These are phyloP conservation scores for Cicer chorassanicum DNA, from an alignment of 306 rosid genomes.

Conservation along the genomic window DNA sequence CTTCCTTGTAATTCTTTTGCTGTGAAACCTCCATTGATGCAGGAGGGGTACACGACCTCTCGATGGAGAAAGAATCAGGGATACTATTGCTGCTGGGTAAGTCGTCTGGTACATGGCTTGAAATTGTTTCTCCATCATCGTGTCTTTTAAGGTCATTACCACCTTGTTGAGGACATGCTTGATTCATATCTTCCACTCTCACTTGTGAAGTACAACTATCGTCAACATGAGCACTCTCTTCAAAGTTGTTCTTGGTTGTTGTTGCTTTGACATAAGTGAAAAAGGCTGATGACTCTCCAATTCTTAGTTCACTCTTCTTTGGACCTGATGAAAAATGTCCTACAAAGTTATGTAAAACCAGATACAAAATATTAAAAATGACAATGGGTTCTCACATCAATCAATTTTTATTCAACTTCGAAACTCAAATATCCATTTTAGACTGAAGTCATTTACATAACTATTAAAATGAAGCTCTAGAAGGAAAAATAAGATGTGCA, in stretches of 20 bases:
- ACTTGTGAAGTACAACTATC: constrained; percentile 45
- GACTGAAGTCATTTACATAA: constrained; percentile 19
- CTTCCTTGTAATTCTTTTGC: constrained; percentile 60
- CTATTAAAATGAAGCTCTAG: constrained; percentile 8
- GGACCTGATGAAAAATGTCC: constrained; percentile 72
- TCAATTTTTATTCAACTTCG: constrained; percentile 19
- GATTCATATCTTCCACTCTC: constrained; percentile 52
- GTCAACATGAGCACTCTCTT: constrained; percentile 53
- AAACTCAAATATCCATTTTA: constrained; percentile 22
- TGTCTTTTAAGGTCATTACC: constrained; percentile 50
- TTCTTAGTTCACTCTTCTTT: constrained; percentile 81
- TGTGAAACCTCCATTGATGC: constrained; percentile 61
- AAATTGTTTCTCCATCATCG: constrained; percentile 68
- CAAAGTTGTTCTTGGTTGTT: constrained; percentile 53
- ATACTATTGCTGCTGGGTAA: constrained; percentile 66
- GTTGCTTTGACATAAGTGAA: constrained; percentile 80
- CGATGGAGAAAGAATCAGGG: constrained; percentile 80
- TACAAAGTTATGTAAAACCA: constrained; percentile 44
- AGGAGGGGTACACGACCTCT: constrained; percentile 85
- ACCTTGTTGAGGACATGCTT: constrained; percentile 52
- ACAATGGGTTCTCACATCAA: constrained; percentile 16
- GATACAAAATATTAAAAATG: constrained; percentile 21
- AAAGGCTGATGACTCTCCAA: constrained; percentile 96
- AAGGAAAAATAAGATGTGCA: constrained; percentile 17
- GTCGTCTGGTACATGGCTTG: constrained; percentile 69